phyloP scores from a whole-genome alignment of 2,329 filamentous ascomycete species.

The Aureobasidium sp. region DNA sequence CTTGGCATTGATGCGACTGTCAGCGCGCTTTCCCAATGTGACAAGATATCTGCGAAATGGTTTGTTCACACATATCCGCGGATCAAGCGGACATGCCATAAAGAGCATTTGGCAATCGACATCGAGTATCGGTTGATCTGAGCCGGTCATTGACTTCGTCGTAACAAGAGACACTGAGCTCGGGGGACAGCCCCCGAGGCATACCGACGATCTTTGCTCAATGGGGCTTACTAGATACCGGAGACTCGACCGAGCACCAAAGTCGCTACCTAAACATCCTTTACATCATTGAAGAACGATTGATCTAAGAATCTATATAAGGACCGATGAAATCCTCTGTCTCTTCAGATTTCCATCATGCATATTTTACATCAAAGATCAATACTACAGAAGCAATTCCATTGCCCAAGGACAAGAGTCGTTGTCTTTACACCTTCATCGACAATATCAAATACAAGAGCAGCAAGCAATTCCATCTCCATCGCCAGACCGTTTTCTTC shows the following conservation, averaged over 20 bases:
- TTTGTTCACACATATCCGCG: not conserved
- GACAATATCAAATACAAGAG: not conserved
- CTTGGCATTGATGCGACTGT: not conserved
- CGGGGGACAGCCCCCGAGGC: not conserved
- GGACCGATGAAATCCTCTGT: too few relatives aligned
- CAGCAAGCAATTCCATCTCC: too few relatives aligned
- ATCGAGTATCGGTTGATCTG: not conserved
- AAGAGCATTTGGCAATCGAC: not conserved
- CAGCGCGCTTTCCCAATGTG: not conserved
- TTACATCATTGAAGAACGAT: not conserved
- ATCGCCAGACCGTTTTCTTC: not conserved
- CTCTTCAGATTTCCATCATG: not conserved
- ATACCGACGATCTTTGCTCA: not conserved
- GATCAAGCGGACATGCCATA: not conserved
- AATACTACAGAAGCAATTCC: not conserved
- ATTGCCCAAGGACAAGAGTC: not conserved
- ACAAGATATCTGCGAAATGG: too few relatives aligned
- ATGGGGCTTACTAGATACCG: not conserved
- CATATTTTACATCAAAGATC: not conserved
- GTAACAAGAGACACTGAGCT: not conserved
- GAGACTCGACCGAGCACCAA: not conserved
- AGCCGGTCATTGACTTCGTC: not conserved
- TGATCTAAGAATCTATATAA: not conserved
- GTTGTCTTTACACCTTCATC: not conserved
- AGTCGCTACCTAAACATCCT: not conserved